Conservation (phyloP, 257 asterid genomes). For the Fraxinus cuspidata region DNA sequence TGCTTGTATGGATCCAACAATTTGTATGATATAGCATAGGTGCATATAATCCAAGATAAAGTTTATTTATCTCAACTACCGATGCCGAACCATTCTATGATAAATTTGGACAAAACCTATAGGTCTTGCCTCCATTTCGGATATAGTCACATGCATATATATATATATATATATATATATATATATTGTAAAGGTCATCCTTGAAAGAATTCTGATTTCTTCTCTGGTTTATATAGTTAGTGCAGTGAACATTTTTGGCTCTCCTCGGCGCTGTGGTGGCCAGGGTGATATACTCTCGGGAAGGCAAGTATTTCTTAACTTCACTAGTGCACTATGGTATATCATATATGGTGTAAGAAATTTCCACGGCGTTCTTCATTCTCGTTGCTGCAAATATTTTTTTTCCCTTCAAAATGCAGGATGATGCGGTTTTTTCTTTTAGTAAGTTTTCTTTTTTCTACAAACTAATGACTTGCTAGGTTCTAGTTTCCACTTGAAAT, state of each 20-base stretch:
- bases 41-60: not conserved
- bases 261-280: conserved; percentile 99
- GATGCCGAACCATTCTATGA: not conserved
- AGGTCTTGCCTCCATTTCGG: not conserved
- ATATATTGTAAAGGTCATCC: not conserved
- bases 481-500: not conserved
- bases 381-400: not conserved
- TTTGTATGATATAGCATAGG: not conserved
- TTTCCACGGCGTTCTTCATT: not conserved
- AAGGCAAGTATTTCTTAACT: conserved; percentile 47
- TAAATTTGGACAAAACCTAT: not conserved
- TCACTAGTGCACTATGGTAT: not conserved
- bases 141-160: not conserved
- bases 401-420: not conserved
- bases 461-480: not conserved
- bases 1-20: not conserved
- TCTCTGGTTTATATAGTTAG: conserved; percentile 45
- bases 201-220: not conserved
- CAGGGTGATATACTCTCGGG: conserved; percentile 99
- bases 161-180: not conserved
- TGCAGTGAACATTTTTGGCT: conserved; percentile 71
- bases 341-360: too few species aligned
- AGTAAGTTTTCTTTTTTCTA: not conserved
- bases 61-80: not conserved
- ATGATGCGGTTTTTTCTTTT: not conserved